These are phyloP conservation scores for Solanum hybrid DNA, from an alignment of 305 asterid species.

Conservation along the genomic window DNA sequence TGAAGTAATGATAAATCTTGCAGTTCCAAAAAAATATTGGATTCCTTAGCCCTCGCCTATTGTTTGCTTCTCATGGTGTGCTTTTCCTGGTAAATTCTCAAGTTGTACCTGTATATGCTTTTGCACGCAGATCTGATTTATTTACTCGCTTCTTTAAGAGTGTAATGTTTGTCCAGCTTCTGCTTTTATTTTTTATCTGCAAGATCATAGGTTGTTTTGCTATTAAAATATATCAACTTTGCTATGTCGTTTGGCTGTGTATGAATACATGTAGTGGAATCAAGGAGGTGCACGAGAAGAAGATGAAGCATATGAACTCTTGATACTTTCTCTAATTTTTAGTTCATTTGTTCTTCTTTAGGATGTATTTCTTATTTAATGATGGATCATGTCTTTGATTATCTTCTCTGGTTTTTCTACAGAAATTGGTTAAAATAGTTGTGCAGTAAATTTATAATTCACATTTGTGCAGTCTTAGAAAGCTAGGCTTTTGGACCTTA, in stretches of 20 bases:
- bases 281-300: neutral
- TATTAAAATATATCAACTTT: neutral
- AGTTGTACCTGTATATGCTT: slow-evolving; percentile 12
- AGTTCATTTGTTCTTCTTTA: neutral
- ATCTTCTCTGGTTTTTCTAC: neutral
- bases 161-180: neutral
- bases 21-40: too few species aligned
- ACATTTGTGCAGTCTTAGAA: neutral
- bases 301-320: neutral
- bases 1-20: too few species aligned
- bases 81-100: neutral
- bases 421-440: neutral
- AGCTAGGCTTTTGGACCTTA: slow-evolving; percentile 23
- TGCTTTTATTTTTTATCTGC: neutral
- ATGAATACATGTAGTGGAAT: neutral
- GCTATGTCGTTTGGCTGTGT: neutral
- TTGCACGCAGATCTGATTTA: neutral
- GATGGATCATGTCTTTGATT: neutral
- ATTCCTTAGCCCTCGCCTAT: too few species aligned
- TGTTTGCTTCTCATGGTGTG: neutral
- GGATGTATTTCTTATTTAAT: neutral
- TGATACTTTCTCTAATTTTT: neutral
- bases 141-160: neutral
- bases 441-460: neutral
- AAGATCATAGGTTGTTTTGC: neutral